Conservation (phyloP, 345 rosid species). For the Clarkia xantiana region DNA sequence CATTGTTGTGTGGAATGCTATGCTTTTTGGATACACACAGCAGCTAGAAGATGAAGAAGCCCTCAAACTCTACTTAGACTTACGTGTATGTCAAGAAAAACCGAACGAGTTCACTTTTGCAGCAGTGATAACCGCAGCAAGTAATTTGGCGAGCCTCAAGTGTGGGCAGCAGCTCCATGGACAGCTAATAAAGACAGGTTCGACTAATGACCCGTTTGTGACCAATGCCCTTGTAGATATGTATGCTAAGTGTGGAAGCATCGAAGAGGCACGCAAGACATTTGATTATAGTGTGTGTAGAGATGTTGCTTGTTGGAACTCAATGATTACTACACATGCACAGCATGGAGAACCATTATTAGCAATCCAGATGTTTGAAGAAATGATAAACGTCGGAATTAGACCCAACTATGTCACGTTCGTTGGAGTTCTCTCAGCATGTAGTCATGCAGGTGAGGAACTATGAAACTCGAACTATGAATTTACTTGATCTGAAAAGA, state of each 20-base stretch:
- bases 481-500: no score
- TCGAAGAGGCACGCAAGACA: conserved; percentile 36
- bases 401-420: conserved; percentile 56
- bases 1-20: conserved; percentile 67
- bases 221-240: conserved; percentile 52
- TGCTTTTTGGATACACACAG: conserved; percentile 53
- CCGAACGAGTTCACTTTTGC: conserved; percentile 55
- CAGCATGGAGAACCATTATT: conserved; percentile 52
- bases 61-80: conserved; percentile 31
- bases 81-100: conserved; percentile 31
- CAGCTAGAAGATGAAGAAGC: conserved; percentile 52
- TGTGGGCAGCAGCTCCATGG: conserved; percentile 54
- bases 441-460: conserved; percentile 32
- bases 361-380: conserved; percentile 39
- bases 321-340: conserved; percentile 52
- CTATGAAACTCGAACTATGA: no score
- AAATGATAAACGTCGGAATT: conserved; percentile 38
- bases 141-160: conserved; percentile 50
- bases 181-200: conserved; percentile 31
- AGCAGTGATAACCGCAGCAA: conserved; percentile 44
- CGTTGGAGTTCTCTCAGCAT: conserved; percentile 62
- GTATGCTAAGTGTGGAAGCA: conserved; percentile 74
- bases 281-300: conserved; percentile 24
- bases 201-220: conserved; percentile 35
- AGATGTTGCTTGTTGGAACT: conserved; percentile 59